These are phyloP conservation scores for Verbena officinalis DNA, from an alignment of 257 asterid species.

Conservation along the genomic window DNA sequence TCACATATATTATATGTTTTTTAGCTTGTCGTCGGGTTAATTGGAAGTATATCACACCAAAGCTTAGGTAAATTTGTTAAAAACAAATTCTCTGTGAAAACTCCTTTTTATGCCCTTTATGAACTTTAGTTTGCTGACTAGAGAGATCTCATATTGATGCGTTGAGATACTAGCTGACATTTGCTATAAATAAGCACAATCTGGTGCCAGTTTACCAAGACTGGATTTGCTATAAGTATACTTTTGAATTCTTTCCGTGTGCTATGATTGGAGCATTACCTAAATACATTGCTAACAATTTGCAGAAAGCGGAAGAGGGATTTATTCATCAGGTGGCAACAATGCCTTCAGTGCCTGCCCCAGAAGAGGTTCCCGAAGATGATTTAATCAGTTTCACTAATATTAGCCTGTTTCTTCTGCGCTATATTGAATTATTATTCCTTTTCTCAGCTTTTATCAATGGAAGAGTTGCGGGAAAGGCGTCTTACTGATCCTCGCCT, in stretches of 20 bases:
- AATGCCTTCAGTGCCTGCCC: conserved; percentile 78
- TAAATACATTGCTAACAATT: conserved; percentile 22
- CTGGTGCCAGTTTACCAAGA: too few relatives aligned
- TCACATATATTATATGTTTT: conserved; percentile 8
- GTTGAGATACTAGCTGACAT: conserved; percentile 12
- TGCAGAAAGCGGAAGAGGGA: conserved; percentile 85
- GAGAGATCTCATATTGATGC: conserved; percentile 19
- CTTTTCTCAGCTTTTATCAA: conserved; percentile 70
- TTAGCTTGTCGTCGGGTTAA: conserved; percentile 11
- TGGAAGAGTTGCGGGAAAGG: conserved; percentile 89
- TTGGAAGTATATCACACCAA: conserved; percentile 11
- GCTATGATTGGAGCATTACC: conserved; percentile 20
- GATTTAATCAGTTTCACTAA: conserved; percentile 18
- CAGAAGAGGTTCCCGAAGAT: conserved; percentile 65
- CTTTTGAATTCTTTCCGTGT: background rate
- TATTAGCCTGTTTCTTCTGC: conserved; percentile 15
- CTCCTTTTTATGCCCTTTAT: background rate
- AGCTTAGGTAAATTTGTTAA: conserved; percentile 1
- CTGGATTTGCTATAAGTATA: too few relatives aligned
- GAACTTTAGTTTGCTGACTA: conserved; percentile 5
- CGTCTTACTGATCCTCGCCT: conserved; percentile 90
- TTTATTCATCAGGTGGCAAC: conserved; percentile 78
- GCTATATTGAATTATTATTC: conserved; percentile 20
- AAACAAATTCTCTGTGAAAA: conserved; percentile 11
- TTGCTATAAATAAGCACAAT: background rate